A percentile compares a stretch with the other conserved stretches of the same genome.
Conservation (phyloP, 1,139 yeast species). For the Debaryomyces nepalensis region DNA sequence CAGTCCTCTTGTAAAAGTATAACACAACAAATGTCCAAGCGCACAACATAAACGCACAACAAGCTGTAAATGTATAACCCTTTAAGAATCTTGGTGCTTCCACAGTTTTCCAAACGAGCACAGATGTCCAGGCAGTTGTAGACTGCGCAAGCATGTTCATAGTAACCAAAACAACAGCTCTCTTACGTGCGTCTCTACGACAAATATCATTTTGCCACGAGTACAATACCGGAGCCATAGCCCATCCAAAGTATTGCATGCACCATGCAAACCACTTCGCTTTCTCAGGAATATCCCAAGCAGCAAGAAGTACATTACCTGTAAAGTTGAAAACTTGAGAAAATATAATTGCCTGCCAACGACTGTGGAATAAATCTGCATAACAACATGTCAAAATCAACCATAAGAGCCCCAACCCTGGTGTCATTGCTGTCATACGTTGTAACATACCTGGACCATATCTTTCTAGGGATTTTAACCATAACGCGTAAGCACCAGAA, state of each 20-base stretch:
- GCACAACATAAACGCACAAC: slow-evolving; percentile 53
- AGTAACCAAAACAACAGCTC: slow-evolving; percentile 49
- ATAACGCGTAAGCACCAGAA: slow-evolving; percentile 55
- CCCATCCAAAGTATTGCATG: slow-evolving; percentile 53
- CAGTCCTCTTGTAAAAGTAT: slow-evolving; percentile 62
- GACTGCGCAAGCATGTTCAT: slow-evolving; percentile 52
- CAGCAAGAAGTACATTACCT: slow-evolving; percentile 48
- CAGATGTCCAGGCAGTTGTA: slow-evolving; percentile 49
- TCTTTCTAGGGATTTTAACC: slow-evolving; percentile 44
- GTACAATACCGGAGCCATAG: slow-evolving; percentile 54
- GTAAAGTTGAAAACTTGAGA: slow-evolving; percentile 53
- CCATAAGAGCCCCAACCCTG: slow-evolving; percentile 50
- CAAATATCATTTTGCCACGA: slow-evolving; percentile 53
- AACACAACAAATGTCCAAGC: slow-evolving; percentile 60
- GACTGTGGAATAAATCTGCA: slow-evolving; percentile 54
- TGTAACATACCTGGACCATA: slow-evolving; percentile 40
- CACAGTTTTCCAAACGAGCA: slow-evolving; percentile 53
- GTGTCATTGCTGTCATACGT: slow-evolving; percentile 48
- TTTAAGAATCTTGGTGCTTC: slow-evolving; percentile 46
- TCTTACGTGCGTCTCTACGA: slow-evolving; percentile 46
- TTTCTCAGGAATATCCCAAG: slow-evolving; percentile 50
- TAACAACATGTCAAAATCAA: slow-evolving; percentile 42
- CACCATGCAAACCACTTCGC: slow-evolving; percentile 56
- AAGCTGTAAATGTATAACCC: slow-evolving; percentile 54
- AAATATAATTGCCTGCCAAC: slow-evolving; percentile 61